Conservation (phyloP, 2,329 filamentous ascomycete species). For the Monosporascus sp. region DNA sequence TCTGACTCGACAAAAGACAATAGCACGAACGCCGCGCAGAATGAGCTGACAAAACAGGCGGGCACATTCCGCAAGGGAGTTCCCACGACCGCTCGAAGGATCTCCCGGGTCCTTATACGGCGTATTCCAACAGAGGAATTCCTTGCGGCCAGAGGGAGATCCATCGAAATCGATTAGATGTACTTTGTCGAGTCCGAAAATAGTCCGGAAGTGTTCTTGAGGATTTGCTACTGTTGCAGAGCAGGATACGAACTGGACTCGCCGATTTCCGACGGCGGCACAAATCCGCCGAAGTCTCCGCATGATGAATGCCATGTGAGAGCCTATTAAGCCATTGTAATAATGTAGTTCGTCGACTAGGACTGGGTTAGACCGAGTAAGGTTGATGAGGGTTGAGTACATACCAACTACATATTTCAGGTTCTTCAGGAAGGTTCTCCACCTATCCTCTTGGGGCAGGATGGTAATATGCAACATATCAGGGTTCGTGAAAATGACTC, state of each 20-base stretch:
- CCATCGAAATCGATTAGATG: slow-evolving; percentile 85
- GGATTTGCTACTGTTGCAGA: slow-evolving; percentile 96
- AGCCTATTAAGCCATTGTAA: slow-evolving; percentile 91
- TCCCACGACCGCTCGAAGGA: slow-evolving; percentile 78
- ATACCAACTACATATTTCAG: slow-evolving; percentile 77
- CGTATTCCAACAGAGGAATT: slow-evolving; percentile 97
- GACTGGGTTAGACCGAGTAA: not conserved
- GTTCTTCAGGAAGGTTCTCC: slow-evolving; percentile 84
- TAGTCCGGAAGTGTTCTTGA: slow-evolving; percentile 81
- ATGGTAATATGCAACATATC: slow-evolving; percentile 97
- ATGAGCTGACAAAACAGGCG: slow-evolving; percentile 87
- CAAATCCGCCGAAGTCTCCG: slow-evolving; percentile 81
- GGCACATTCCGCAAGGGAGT: slow-evolving; percentile 79
- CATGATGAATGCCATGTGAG: slow-evolving; percentile 94
- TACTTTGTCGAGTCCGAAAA: slow-evolving; percentile 86
- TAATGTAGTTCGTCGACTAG: slow-evolving; percentile 83
- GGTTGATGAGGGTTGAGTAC: slow-evolving; percentile 23
- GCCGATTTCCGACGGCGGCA: slow-evolving; percentile 79
- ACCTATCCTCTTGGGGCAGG: slow-evolving; percentile 82
- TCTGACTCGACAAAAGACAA: slow-evolving; percentile 85
- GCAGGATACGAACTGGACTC: slow-evolving; percentile 88
- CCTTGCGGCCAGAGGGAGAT: slow-evolving; percentile 85
- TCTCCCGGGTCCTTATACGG: slow-evolving; percentile 88
- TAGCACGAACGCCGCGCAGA: slow-evolving; percentile 81
- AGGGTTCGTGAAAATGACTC: slow-evolving; percentile 95